Base-by-base conservation (phyloP, 2,329 filamentous ascomycete species). In the Cucurbitaria berberidis region DNA sequence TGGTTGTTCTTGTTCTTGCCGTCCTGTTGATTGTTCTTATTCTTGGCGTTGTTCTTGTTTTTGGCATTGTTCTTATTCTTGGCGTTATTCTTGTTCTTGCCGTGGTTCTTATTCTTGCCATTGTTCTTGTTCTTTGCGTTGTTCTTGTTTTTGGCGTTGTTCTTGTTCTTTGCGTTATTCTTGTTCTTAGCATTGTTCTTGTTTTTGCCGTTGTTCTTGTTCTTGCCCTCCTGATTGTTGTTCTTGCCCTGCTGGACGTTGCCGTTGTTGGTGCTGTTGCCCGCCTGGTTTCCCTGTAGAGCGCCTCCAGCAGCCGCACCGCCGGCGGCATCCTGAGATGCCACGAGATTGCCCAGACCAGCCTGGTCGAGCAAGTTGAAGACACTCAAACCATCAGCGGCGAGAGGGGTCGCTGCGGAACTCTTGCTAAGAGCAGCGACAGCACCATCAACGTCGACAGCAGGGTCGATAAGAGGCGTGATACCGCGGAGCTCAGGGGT, bases 381-480 rank as follows among this genome's bases (percentile, higher is more conserved):
- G 24, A 89, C 84, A 56, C 85, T 88, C 62, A 87, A 70, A n/a
- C 87, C 86, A 46, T 70, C 72, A 13, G 86, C 85, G 39, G 80
- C 72, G 41, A 89, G 84, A 3, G 87, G 85, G 3, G 73, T 79
- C 16, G 68, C 69, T 40, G 82, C 69, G 3, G 84, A 87, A 21
- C 73, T 72, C 2, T 74, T 76, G 15, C 86, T 85, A 69, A 87
- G 83, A 55, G 83, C 81, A 57, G 89, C 89, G 69, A 85, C 84
- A 10, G 77, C 64, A 48, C 81, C 85, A 19, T 83, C 76, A 51
- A 82, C 84, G 45, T 65, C 77, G 34, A 89, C 85, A 55, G 76
- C 83, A 2, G 88, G 87, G 70, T 90, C 88, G 56, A 90, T 82
- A 15, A 87, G 78, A 22, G 87, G 87, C 3, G 88, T 79, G 51